Evolutionary conservation across 495 filamentous ascomycete species (phyloP), one percentile per base, ranked within the genome.

Genomic region (Neurospora sp.): DNA sequence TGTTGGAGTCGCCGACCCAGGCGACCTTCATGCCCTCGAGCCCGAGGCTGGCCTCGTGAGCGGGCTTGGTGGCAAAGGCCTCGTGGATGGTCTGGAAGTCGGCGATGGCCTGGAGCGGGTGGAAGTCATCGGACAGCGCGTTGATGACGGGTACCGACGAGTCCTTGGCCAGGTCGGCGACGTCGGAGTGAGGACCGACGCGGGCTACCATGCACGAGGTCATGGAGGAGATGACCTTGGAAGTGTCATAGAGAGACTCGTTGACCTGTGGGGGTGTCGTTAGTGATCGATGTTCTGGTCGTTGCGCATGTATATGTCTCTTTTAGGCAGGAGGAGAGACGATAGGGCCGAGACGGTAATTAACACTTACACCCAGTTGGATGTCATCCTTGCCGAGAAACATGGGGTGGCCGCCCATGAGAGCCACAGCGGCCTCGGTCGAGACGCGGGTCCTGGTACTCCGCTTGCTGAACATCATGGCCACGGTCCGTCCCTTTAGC

Each of bases 1-100:
- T 99, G 83, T 98, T 99, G 20, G 94, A 92, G 78, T 99, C 96
- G 59, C 96, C 96, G 31, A 99, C 86, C 96, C 96, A 99, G 7
- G 96, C 94, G 73, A 99, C 88, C 81, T 95, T 96, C 74, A 96
- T 80, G 5, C 92, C 92, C 75, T 94, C 89, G 7, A 96, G 83
- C 3, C 93, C 92, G 35, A 96, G 84, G 62, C 87, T 85, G 18
- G 83, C 81, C 3, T 72, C 72, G 23, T 71, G 66, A 5, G 83
- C 71, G 27, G 82, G 71, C 39, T 78, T 72, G 7, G 84, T 80
- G 1, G 86, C 84, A 78, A 93, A 92, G 8, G 88, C 84, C 80
- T 98, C 96, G 77, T 92, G 86, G 74, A 99, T 91, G 35, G 96
- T 98, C 71, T 97, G 86, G 80, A 94, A 95, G 81, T 99, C 96